These are phyloP conservation scores for Ailanthus altissimus DNA, from an alignment of 345 rosid genomes.

Conservation along the genomic window DNA sequence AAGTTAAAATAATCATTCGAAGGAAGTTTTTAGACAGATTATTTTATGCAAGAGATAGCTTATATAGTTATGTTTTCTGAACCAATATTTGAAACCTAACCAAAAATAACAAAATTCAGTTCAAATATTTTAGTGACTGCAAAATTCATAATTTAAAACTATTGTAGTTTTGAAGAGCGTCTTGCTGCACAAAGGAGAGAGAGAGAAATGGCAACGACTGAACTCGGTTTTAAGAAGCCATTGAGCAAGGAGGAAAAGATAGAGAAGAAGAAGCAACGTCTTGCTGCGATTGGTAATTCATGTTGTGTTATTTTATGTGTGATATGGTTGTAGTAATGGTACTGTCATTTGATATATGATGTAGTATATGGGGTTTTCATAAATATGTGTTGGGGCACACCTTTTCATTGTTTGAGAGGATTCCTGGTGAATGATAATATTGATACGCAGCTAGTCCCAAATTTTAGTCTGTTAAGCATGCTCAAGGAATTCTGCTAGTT, in stretches of 20 bases:
- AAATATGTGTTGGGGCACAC: neutral
- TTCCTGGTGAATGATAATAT: neutral
- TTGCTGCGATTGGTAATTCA: constrained; percentile 88
- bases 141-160: constrained; percentile 3
- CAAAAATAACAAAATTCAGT: neutral
- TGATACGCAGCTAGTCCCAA: neutral
- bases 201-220: constrained; percentile 69
- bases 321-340: constrained; percentile 13
- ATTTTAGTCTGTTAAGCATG: neutral
- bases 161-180: constrained; percentile 89
- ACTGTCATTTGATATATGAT: neutral
- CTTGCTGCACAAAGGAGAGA: constrained; percentile 89
- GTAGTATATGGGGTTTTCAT: neutral
- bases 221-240: constrained; percentile 92
- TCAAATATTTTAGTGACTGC: constrained; percentile 4
- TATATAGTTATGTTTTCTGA: neutral
- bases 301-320: neutral
- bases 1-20: neutral
- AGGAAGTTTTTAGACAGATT: neutral
- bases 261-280: constrained; percentile 92
- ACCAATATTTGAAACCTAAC: neutral
- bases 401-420: no score
- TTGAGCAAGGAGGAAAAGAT: constrained; percentile 84
- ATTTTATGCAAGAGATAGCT: neutral
- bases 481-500: neutral